Base-by-base conservation (phyloP, 2,329 filamentous ascomycete genomes). In the Anisogramma anomala region DNA sequence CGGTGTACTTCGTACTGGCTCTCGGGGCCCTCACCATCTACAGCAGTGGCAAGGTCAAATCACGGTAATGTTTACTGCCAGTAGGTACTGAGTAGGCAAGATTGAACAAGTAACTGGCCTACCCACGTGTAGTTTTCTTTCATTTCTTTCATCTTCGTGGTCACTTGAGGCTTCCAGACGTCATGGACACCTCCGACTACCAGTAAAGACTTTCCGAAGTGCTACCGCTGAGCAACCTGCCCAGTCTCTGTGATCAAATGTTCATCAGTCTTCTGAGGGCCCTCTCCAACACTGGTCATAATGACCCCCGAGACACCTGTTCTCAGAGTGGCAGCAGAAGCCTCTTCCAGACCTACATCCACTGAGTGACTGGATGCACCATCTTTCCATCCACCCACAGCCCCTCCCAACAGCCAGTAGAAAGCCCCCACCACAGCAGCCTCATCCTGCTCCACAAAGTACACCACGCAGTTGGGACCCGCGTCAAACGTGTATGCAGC, bases 401-500 rank as follows among this genome's bases (percentile, higher is more conserved):
- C 48, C 20, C 67, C 61, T 1, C 63, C 67, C 18, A 89, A 58
- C 14, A 83, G 68, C 28, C 67, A 65, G 65, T 84, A 83, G 63
- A 98, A 83, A 1, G 79, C 74, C 7, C 87, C 88, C 0, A 87
- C 76, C 3, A 96, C 80, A 3, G 72, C 62, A 31, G 72, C 71
- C 48, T 79, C 72, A 52, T 94, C 75, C 67, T 88, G 72, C 57
- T 88, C 83, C 30, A 88, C 74, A 58, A 94, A 96, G 69, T 98
- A 98, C 37, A 98, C 78, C 37, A 98, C 93, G 30, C 87, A 87
- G 64, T 98, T 98, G 41, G 91, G 91, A 39, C 91, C 91, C 0
- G 91, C 91, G 58, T 98, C 91, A 55, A 96, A 98, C 0, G 91
- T 98, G 62, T 98, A 98, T 3, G 91, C 91, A 3, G 85, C 87